Evolutionary conservation across 2,329 filamentous ascomycete genomes (phyloP).

Genomic region (Hypoxylon sp.): DNA sequence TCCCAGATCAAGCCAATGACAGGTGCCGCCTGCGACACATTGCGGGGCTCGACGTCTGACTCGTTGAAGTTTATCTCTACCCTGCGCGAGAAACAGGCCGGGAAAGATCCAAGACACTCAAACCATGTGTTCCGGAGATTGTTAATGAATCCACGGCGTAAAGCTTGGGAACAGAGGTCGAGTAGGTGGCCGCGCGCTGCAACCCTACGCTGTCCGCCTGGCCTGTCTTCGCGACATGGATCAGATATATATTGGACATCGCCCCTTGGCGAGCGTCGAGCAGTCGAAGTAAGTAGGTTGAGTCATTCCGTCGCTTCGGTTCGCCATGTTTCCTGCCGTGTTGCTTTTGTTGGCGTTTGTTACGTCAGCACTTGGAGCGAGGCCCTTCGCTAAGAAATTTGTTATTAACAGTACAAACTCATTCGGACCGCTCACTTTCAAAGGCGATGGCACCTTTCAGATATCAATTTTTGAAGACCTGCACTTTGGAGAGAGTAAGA

Average conservation of each 20-base stretch:
- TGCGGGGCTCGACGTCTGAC: conserved; percentile 36
- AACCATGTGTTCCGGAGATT: conserved; percentile 9
- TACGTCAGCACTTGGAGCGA: conserved; percentile 25
- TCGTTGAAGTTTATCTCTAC: conserved; percentile 34
- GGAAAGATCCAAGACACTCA: background rate
- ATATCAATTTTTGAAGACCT: conserved; percentile 76
- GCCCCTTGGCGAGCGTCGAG: conserved; percentile 18
- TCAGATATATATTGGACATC: conserved; percentile 50
- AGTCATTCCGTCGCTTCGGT: conserved; percentile 4
- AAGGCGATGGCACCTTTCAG: conserved; percentile 62
- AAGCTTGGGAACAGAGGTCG: conserved; percentile 12
- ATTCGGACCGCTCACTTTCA: conserved; percentile 54
- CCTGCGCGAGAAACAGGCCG: conserved; percentile 2
- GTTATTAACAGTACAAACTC: conserved; percentile 30
- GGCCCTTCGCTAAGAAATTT: conserved; percentile 42
- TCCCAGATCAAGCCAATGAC: conserved; percentile 29
- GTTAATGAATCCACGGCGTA: conserved; percentile 7
- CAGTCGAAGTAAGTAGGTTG: conserved; percentile 44
- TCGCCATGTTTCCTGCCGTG: conserved; percentile 20
- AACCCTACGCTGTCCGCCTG: conserved; percentile 23
- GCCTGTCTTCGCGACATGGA: conserved; percentile 38
- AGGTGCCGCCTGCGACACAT: conserved; percentile 30
- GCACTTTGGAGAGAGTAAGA: conserved; percentile 76
- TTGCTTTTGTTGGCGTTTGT: conserved; percentile 27
- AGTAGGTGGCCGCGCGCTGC: conserved; percentile 24